Evolutionary conservation across 495 filamentous ascomycete genomes (phyloP), one percentile per base, ranked within the genome.

Genomic region (Tuber indicum): DNA sequence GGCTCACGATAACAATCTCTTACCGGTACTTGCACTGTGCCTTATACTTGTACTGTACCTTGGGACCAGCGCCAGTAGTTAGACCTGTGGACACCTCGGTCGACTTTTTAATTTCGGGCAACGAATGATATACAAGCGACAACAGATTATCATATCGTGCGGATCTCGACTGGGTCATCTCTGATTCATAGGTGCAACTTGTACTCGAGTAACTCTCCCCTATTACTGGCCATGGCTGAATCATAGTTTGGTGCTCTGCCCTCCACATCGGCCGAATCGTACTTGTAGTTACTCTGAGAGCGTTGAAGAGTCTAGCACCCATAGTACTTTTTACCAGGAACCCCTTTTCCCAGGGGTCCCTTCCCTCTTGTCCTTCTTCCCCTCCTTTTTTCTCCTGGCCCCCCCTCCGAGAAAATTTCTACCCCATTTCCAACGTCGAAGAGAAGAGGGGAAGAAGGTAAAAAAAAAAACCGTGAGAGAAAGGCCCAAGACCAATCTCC

Each of bases 201-300:
- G 4, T 41, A 41, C 4, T 41, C 4, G 39, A 41, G 58, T 66
- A 66, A 66, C 58, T 36, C 10, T 36, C 26, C 58, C 16, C 58
- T 16, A 32, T 32, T 32, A 19, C 58, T 66, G 58, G 58, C 58
- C 26, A 66, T 32, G 58, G 58, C 58, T 66, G 58, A 66, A 66
- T n/a, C 49, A 58, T 58, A 4, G n/a, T 12, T 58, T 58, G 23
- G 49, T 58, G 49, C 23, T 58, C 49, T 21, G 19, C 46, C 46
- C 8, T 10, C 49, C 49, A 58, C 49, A 58, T 58, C 7, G 49
- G 49, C 10, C 49, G 10, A 26, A 58, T 36, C 58, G 58, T 66
- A 66, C 58, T 66, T 66, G 58, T 26, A 62, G 58, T 66, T 66
- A 66, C 58, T 66, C 58, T 66, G 14, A 12, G 58, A 66, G 58